These are phyloP conservation scores for Cyamopsis tetragonoloba DNA, from an alignment of 306 rosid species.

Conservation along the genomic window DNA sequence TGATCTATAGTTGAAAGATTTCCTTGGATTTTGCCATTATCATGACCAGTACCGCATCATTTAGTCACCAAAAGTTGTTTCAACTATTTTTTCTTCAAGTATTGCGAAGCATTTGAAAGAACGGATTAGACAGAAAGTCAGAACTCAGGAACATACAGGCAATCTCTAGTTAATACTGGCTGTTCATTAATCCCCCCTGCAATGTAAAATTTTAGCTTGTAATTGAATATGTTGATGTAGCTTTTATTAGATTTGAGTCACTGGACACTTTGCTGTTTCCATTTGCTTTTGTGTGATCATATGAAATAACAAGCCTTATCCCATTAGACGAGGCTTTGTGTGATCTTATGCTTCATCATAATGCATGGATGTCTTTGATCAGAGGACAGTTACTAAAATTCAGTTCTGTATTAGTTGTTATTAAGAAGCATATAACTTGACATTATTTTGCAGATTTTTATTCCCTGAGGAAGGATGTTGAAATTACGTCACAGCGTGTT, in stretches of 20 bases:
- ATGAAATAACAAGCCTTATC: too few relatives aligned
- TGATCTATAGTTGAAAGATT: background rate
- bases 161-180: background rate
- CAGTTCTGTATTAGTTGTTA: slow-evolving; percentile 17
- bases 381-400: background rate
- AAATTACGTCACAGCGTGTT: slow-evolving; percentile 54
- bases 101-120: slow-evolving; percentile 6
- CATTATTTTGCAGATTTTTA: slow-evolving; percentile 68
- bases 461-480: slow-evolving; percentile 72
- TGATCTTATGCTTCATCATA: background rate
- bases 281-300: background rate
- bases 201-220: slow-evolving; percentile 7
- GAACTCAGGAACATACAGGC: background rate
- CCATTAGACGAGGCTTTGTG: too few relatives aligned
- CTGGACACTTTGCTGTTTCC: background rate
- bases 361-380: background rate
- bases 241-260: slow-evolving; percentile 5
- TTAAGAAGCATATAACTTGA: background rate
- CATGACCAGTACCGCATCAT: background rate
- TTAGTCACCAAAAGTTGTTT: slow-evolving; percentile 2
- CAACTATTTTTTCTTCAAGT: background rate
- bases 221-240: slow-evolving; percentile 3
- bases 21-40: slow-evolving; percentile 1
- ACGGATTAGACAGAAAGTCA: background rate
- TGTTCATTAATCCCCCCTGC: background rate